A percentile compares a stretch with the other conserved stretches of the same genome.
Conservation (phyloP, 2,329 filamentous ascomycete species). For the Diaporthe eres region DNA sequence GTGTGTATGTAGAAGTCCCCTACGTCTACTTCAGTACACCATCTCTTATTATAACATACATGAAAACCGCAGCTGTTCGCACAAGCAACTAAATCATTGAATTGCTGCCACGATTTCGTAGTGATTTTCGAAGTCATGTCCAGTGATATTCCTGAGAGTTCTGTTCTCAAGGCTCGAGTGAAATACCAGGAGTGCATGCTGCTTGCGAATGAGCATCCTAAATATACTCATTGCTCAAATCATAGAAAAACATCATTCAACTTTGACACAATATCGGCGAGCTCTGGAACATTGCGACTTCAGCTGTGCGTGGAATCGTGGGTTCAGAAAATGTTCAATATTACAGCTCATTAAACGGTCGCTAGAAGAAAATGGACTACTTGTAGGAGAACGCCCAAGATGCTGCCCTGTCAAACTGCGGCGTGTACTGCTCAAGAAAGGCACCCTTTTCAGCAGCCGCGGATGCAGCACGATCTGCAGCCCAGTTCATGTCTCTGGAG, state of each 20-base stretch:
- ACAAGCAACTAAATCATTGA: not conserved
- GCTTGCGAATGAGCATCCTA: too few relatives aligned
- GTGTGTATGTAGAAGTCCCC: not conserved
- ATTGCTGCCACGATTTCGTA: too few relatives aligned
- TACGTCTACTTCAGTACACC: not conserved
- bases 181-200: too few relatives aligned
- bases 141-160: too few relatives aligned
- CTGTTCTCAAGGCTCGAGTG: too few relatives aligned
- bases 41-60: not conserved
- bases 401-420: conserved; percentile 16
- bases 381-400: conserved; percentile 14
- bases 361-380: not conserved
- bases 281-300: not conserved
- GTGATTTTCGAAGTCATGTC: too few relatives aligned
- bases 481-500: conserved; percentile 9
- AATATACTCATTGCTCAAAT: too few relatives aligned
- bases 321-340: not conserved
- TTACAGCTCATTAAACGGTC: not conserved
- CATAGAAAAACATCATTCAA: too few relatives aligned
- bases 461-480: conserved; percentile 14
- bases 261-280: too few relatives aligned
- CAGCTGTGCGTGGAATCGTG: not conserved
- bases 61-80: not conserved
- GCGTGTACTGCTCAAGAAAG: conserved; percentile 1
- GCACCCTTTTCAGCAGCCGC: conserved; percentile 5